A percentile compares a stretch with the other conserved stretches of the same genome.
Evolutionary conservation across 306 rosid species (phyloP).

Genomic region (Sesbania bispinosa): DNA sequence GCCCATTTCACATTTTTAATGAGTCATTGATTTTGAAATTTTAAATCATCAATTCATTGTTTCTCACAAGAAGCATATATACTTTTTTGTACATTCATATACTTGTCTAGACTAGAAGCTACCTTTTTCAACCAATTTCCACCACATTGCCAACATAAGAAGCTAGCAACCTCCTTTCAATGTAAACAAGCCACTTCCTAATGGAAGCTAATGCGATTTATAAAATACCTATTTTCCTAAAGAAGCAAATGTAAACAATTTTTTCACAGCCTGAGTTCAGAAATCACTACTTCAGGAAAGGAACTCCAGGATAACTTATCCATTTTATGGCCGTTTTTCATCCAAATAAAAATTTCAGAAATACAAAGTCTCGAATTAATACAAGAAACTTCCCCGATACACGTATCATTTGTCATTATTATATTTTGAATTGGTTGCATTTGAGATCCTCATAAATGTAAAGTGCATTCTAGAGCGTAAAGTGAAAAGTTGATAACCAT

Average conservation of each 20-base stretch:
- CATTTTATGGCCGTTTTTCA: background rate
- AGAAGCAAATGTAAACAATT: background rate
- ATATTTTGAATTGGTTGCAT: background rate
- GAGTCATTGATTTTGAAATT: background rate
- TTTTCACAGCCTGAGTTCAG: background rate
- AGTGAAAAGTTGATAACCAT: background rate
- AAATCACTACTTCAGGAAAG: background rate
- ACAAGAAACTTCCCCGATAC: background rate
- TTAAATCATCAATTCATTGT: slow-evolving; percentile 1
- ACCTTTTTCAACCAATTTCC: background rate
- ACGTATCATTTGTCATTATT: background rate
- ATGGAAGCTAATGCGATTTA: slow-evolving; percentile 6
- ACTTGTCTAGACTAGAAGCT: slow-evolving; percentile 1
- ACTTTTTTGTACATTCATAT: background rate
- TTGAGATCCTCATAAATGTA: background rate
- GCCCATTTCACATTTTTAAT: background rate
- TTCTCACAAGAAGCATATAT: background rate
- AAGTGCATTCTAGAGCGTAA: background rate
- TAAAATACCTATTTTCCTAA: background rate
- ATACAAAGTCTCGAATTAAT: background rate
- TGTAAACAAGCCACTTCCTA: slow-evolving; percentile 11
- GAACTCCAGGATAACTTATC: background rate
- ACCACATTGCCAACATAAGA: background rate
- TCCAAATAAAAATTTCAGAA: background rate
- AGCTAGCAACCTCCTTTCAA: background rate